phyloP scores from a whole-genome alignment of 2,329 filamentous ascomycete genomes.

The Nakataea oryzae region DNA sequence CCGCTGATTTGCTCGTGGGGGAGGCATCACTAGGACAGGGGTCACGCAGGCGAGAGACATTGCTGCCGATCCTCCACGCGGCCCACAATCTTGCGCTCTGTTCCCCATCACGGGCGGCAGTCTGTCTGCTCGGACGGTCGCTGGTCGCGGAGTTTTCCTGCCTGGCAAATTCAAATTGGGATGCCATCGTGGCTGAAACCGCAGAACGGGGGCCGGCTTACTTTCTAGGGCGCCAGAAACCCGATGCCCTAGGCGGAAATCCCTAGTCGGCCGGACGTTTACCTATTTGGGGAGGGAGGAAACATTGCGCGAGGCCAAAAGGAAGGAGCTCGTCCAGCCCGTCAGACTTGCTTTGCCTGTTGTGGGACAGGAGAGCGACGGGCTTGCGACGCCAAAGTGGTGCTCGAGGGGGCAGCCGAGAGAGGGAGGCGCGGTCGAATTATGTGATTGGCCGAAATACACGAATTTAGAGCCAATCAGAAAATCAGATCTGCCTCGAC shows the following conservation, averaged over 20 bases:
- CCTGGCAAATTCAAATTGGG: neutral
- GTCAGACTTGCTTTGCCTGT: too few species aligned
- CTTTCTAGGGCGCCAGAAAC: neutral
- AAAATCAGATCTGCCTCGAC: neutral
- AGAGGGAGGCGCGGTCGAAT: neutral
- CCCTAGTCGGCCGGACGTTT: neutral
- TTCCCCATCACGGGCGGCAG: neutral
- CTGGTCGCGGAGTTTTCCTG: neutral
- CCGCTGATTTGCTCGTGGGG: neutral
- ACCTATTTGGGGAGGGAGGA: neutral
- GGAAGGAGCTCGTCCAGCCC: neutral
- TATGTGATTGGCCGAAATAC: neutral
- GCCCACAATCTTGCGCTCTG: neutral
- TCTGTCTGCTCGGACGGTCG: neutral
- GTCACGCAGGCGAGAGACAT: neutral
- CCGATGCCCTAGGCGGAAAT: neutral
- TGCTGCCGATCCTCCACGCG: neutral
- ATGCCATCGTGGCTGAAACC: neutral
- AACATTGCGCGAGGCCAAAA: neutral
- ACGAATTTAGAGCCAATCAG: constrained; percentile 3
- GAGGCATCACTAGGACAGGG: neutral
- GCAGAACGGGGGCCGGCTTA: neutral
- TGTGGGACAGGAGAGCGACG: neutral
- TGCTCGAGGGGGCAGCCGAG: neutral
- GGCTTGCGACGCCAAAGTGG: neutral